Percentiles rank a stretch among this genome's conserved stretches.
Conservation (phyloP, 108 stramenopile species). For the Cylindrotheca fusiformis region DNA sequence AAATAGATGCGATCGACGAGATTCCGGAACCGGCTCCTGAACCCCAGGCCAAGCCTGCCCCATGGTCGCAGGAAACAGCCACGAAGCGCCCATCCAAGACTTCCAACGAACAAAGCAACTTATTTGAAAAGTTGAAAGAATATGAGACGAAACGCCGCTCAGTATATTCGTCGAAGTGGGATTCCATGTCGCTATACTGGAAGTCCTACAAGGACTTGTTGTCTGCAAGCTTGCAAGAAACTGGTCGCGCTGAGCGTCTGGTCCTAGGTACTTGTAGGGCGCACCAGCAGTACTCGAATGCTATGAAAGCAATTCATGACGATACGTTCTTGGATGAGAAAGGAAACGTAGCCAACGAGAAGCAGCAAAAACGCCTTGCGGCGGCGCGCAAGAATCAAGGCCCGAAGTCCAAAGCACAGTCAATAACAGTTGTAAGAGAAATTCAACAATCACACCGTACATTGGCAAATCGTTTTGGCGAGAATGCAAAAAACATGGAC, state of each 20-base stretch:
- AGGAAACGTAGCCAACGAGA: conserved; percentile 49
- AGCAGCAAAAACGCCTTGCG: conserved; percentile 48
- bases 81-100: background rate
- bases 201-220: conserved; percentile 68
- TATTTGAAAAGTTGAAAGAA: conserved; percentile 34
- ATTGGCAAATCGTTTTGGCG: conserved; percentile 29
- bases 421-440: conserved; percentile 17
- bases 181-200: conserved; percentile 73
- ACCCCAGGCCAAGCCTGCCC: background rate
- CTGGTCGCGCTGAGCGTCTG: conserved; percentile 58
- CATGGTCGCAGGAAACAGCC: background rate
- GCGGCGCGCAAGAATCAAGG: background rate
- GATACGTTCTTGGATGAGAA: conserved; percentile 63
- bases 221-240: conserved; percentile 54
- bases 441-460: conserved; percentile 28
- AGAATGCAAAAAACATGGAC: conserved; percentile 31
- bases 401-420: background rate
- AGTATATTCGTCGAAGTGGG: conserved; percentile 66
- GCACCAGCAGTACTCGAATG: conserved; percentile 39
- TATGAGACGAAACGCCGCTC: conserved; percentile 65
- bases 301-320: conserved; percentile 46
- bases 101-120: background rate
- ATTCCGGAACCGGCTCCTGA: too few species aligned
- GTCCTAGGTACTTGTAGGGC: conserved; percentile 59
- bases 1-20: too few species aligned